A percentile compares a stretch with the other conserved stretches of the same genome.
Evolutionary conservation across 257 asterid genomes (phyloP).

Genomic region (Solanum pennellii): DNA sequence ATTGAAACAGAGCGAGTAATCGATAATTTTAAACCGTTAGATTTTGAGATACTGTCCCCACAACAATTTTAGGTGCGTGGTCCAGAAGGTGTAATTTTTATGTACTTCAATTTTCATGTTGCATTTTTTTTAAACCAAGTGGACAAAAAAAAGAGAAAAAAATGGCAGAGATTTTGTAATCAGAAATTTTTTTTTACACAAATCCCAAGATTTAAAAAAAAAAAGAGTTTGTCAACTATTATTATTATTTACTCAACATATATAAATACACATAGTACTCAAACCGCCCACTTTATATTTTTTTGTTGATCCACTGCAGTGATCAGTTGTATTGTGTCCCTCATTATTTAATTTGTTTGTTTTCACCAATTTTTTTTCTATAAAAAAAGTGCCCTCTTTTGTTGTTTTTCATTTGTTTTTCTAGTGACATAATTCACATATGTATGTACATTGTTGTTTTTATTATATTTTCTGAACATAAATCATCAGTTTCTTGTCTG

Average conservation of each 20-base stretch:
- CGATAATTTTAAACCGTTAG: not conserved
- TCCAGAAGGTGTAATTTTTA: not conserved
- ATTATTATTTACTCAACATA: not conserved
- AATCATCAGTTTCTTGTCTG: not conserved
- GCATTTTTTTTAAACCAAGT: not conserved
- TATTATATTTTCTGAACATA: not conserved
- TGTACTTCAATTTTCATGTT: not conserved
- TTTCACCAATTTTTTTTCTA: not conserved
- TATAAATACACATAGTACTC: not conserved
- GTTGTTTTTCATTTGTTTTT: not conserved
- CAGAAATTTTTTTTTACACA: not conserved
- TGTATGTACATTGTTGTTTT: not conserved
- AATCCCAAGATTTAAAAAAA: not conserved
- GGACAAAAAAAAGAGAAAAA: not conserved
- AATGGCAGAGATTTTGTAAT: not conserved
- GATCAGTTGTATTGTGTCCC: not conserved
- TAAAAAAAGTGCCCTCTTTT: not conserved
- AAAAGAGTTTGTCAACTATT: not conserved
- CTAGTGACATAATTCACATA: not conserved
- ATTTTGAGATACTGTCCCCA: not conserved
- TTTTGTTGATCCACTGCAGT: not conserved
- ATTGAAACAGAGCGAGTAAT: not conserved
- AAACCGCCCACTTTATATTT: not conserved
- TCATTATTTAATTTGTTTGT: not conserved
- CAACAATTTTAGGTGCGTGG: not conserved